Evolutionary conservation across 2,329 filamentous ascomycete species (phyloP).

Genomic region (Pseudogymnoascus sp.): DNA sequence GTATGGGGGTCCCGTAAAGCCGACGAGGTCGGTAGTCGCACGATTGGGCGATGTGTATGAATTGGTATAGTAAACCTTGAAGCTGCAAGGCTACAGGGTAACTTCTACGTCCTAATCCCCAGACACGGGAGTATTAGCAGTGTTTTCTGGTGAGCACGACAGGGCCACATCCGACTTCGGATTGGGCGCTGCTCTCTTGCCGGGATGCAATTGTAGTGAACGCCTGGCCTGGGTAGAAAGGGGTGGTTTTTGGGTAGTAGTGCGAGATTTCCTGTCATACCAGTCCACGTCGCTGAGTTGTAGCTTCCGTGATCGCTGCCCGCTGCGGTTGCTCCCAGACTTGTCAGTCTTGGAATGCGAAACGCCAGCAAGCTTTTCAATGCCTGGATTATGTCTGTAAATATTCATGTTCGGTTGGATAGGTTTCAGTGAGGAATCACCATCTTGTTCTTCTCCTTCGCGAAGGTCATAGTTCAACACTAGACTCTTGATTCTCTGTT

Average conservation of each 20-base stretch:
- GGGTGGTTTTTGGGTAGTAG: constrained; percentile 5
- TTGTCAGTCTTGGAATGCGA: constrained; percentile 30
- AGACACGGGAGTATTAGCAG: constrained; percentile 4
- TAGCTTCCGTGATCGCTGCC: constrained; percentile 80
- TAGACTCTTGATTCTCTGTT: constrained; percentile 96
- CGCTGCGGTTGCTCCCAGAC: constrained; percentile 42
- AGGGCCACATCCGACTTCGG: constrained; percentile 6
- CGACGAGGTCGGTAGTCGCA: neutral
- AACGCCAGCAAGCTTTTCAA: constrained; percentile 44
- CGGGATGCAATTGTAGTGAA: neutral
- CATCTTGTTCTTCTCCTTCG: constrained; percentile 72
- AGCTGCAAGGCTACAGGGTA: constrained; percentile 3
- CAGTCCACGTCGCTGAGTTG: constrained; percentile 97
- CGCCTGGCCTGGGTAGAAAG: neutral
- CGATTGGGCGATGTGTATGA: neutral
- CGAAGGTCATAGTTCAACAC: constrained; percentile 94
- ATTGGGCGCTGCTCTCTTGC: neutral
- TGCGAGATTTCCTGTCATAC: constrained; percentile 47
- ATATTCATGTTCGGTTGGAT: constrained; percentile 43
- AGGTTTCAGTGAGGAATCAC: constrained; percentile 49
- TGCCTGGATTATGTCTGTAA: constrained; percentile 48
- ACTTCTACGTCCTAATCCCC: constrained; percentile 9
- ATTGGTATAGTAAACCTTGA: constrained; percentile 1
- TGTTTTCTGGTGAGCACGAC: neutral
- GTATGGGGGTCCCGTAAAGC: neutral